Base-by-base conservation (phyloP, 2,329 filamentous ascomycete genomes). In the Orbilia brochopaga region DNA sequence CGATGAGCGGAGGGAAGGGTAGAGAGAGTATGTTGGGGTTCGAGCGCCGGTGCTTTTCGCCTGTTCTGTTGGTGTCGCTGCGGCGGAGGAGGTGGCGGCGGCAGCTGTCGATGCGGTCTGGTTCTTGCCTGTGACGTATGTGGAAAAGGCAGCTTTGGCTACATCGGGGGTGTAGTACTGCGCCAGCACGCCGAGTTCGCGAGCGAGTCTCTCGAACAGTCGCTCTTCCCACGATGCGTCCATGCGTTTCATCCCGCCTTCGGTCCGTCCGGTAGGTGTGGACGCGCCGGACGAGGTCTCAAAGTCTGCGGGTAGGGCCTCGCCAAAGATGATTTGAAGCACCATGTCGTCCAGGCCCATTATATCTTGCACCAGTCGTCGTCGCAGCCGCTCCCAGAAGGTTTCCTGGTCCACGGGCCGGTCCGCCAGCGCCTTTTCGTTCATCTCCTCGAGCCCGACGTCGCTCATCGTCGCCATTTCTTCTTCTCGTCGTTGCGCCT, bases 281-380 rank as follows among this genome's bases (percentile, higher is more conserved):
- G 46, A 59, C 8, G 51, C 77, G 72, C 63, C 17, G 80, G 80
- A 24, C 27, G 83, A 81, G 11, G 75, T 57, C 48, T 75, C 69
- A 59, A 76, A 60, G 42, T 81, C 81, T 44, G 80, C 78, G 1
- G 88, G 87, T 23, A 96, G 80, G 1, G 86, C 82, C 78, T 97
- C 92, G 11, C 94, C 94, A 63, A 97, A 88, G 7, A 99, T 87
- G 55, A 97, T 87, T 0, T 90, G 90, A 7, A 99, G 84, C 19
- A 94, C 83, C 55, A 86, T 85, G 74, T 97, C 91, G 76, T 97
- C 92, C 62, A 99, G 90, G 7, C 93, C 93, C 78, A 97, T 90
- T 48, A 99, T 81, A 78, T 97, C 92, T 58, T 88, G 86, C 75
- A 99, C 91, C 27, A 97, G 89, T 76, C 88, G 91, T 66, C 90